Base-by-base conservation (phyloP, 2,329 filamentous ascomycete species). In the Sphaceloma murrayae region DNA sequence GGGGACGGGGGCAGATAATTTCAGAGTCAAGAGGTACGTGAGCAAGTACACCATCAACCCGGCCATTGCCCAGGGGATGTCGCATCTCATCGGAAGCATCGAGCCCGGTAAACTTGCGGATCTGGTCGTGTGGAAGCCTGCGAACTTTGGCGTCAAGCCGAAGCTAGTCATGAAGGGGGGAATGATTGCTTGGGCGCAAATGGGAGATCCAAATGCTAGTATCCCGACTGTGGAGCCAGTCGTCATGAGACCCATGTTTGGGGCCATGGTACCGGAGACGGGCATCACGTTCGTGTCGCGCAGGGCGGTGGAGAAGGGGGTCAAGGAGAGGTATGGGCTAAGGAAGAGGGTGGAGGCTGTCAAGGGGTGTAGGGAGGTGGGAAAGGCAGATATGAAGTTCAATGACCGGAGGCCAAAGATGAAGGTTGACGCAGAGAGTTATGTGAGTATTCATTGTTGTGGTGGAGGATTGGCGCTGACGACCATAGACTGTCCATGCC, bases 31-130 rank as follows among this genome's bases (percentile, higher is more conserved):
- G 69, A 68, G 89, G 18, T 96, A 96, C 60, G 73, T 96, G 34
- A 86, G 82, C 67, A 96, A 96, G 67, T 95, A 95, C 63, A 96
- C 89, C 16, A 80, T 96, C 66, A 96, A 96, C 64, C 86, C 89
- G 1, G 86, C 89, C 8, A 72, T 95, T 49, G 79, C 88, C 0
- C 89, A 96, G 63, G 89, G 89, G 2, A 93, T 96, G 79, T 66
- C 72, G 0, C 89, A 95, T 60, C 56, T 94, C 2, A 76, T 96
- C 50, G 89, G 89, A 5, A 89, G 83, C 53, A 66, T 95, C 44
- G 87, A 95, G 66, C 76, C 86, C 0, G 88, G 87, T 40, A 95
- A 94, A 66, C 64, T 94, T 36, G 89, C 89, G 0, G 89, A 96
- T 61, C 61, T 96, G 36, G 85, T 93, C 1, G 58, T 95, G 5